A percentile compares a stretch with the other conserved stretches of the same genome.
These are phyloP conservation scores for Chenopodium berlandieri DNA, from an alignment of 148 eudicot species.

Conservation along the genomic window DNA sequence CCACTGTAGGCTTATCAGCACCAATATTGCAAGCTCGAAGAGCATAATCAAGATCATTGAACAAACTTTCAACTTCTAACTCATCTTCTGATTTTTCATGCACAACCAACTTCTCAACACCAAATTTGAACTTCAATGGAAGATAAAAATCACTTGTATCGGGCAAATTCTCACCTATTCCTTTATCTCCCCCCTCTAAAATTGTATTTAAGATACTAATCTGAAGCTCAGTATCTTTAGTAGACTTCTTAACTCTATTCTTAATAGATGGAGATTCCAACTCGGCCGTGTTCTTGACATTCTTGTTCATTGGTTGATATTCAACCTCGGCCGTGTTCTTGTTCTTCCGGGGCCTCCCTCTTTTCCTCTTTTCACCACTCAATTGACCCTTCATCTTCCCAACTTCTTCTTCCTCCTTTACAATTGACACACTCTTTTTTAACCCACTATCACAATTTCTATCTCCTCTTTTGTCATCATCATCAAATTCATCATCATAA, in stretches of 20 bases:
- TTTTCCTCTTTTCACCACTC: neutral
- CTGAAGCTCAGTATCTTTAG: slow-evolving; percentile 23
- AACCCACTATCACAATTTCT: neutral
- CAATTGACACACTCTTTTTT: neutral
- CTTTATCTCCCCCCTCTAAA: slow-evolving; percentile 25
- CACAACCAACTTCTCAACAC: slow-evolving; percentile 19
- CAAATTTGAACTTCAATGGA: slow-evolving; percentile 41
- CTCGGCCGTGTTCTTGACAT: slow-evolving; percentile 4
- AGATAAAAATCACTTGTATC: slow-evolving; percentile 10
- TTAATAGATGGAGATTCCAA: neutral
- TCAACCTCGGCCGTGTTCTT: neutral
- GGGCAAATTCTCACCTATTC: slow-evolving; percentile 20
- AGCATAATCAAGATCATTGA: slow-evolving; percentile 37
- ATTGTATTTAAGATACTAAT: slow-evolving; percentile 43
- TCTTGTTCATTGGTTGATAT: neutral
- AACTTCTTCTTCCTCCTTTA: neutral
- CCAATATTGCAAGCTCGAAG: slow-evolving; percentile 38
- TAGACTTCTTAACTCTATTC: slow-evolving; percentile 17
- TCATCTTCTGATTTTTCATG: slow-evolving; percentile 34
- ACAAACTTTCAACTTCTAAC: slow-evolving; percentile 33
- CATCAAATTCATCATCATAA: neutral
- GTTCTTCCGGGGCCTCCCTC: neutral
- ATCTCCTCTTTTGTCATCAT: neutral
- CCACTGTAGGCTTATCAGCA: slow-evolving; percentile 29
- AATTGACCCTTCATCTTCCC: neutral